These are phyloP conservation scores for Cudoniella acicularis DNA, from an alignment of 495 filamentous ascomycete species.

Conservation along the genomic window DNA sequence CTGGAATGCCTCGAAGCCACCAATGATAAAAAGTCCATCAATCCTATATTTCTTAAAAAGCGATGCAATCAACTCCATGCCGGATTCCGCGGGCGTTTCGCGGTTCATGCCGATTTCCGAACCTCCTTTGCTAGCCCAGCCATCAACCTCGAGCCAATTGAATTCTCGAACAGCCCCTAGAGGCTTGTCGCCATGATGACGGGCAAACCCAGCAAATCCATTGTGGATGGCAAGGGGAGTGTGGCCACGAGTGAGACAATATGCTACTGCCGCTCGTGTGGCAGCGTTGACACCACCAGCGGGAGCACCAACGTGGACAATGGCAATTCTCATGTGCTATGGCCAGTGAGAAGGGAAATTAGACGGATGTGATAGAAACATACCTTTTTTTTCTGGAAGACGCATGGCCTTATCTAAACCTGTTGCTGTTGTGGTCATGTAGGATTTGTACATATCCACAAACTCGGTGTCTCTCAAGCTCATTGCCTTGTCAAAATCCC, in stretches of 20 bases:
- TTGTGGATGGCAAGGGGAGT: conserved; percentile 91
- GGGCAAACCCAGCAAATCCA: conserved; percentile 90
- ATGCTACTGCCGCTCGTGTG: conserved; percentile 91
- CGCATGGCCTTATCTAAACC: conserved; percentile 38
- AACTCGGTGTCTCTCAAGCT: conserved; percentile 87
- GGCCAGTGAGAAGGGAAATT: conserved; percentile 1
- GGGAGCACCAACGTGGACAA: conserved; percentile 95
- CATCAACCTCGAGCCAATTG: conserved; percentile 88
- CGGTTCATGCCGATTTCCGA: conserved; percentile 98
- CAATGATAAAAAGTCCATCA: conserved; percentile 87
- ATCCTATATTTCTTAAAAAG: conserved; percentile 84
- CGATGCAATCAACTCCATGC: conserved; percentile 76
- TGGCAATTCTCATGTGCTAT: conserved; percentile 86
- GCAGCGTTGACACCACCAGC: conserved; percentile 99
- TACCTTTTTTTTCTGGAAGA: conserved; percentile 72
- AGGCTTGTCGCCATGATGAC: conserved; percentile 82
- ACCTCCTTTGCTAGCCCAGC: conserved; percentile 93
- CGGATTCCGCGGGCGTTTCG: conserved; percentile 78
- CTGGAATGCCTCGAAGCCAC: conserved; percentile 97
- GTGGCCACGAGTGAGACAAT: conserved; percentile 91
- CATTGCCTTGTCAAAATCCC: conserved; percentile 85
- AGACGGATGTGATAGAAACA: conserved; percentile 15
- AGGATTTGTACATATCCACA: conserved; percentile 84
- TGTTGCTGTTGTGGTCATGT: conserved; percentile 77
- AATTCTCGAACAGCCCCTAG: conserved; percentile 79